Evolutionary conservation across 2,329 filamentous ascomycete genomes (phyloP).

Genomic region (Fusarium subglutinans): DNA sequence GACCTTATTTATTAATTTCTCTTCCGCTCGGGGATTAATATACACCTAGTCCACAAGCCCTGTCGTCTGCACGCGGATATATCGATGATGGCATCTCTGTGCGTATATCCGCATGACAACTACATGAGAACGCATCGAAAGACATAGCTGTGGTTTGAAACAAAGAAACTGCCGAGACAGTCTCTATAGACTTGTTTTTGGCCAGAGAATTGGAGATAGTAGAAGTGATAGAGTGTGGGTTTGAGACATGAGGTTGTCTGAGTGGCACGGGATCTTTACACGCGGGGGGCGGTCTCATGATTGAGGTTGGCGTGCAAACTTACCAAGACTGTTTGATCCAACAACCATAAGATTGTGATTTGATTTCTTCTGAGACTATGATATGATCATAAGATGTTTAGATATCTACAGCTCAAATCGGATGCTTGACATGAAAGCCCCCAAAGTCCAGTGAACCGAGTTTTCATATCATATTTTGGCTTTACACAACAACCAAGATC

Average conservation of each 20-base stretch:
- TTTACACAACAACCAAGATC: neutral
- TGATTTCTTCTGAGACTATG: too few relatives aligned
- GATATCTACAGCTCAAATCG: rapidly evolving
- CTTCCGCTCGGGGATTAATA: too few relatives aligned
- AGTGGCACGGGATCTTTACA: slow-evolving; percentile 24
- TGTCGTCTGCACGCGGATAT: neutral
- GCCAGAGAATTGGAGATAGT: rapidly evolving
- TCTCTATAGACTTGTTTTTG: neutral
- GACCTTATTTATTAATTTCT: too few relatives aligned
- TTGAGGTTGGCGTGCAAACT: neutral
- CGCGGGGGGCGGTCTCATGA: slow-evolving; percentile 24
- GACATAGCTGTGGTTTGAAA: neutral
- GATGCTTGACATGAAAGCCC: too few relatives aligned
- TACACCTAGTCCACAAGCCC: too few relatives aligned
- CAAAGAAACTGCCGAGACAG: neutral
- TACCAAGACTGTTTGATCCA: neutral
- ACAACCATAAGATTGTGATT: rapidly evolving
- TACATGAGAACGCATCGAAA: slow-evolving; percentile 11
- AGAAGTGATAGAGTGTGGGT: neutral
- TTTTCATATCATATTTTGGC: neutral
- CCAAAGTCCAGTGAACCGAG: too few relatives aligned
- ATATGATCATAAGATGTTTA: neutral
- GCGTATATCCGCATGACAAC: slow-evolving; percentile 3
- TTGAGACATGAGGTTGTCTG: slow-evolving; percentile 11
- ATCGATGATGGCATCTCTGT: neutral